These are phyloP conservation scores for Phytopythium helicoides DNA, from an alignment of 352 stramenopile species.

Conservation along the genomic window DNA sequence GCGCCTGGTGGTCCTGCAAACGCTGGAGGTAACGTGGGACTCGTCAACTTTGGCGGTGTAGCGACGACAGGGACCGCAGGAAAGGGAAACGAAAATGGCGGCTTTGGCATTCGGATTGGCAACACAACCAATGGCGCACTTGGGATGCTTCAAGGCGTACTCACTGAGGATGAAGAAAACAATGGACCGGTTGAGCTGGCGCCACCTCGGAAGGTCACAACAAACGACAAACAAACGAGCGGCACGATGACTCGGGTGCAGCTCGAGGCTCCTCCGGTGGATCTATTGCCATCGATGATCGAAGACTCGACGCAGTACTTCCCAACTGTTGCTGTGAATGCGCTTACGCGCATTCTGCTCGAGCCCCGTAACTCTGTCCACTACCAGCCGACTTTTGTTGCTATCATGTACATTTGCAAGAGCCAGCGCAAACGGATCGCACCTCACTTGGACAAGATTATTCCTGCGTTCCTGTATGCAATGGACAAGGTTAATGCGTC, in stretches of 20 bases:
- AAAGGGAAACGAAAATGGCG: not conserved
- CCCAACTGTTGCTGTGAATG: conserved; percentile 95
- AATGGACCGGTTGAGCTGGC: conserved; percentile 49
- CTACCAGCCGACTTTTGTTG: conserved; percentile 97
- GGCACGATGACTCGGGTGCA: conserved; percentile 60
- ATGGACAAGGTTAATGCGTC: conserved; percentile 88
- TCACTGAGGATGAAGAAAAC: conserved; percentile 47
- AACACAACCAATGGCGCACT: conserved; percentile 20
- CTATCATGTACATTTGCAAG: conserved; percentile 99
- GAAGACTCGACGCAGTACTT: conserved; percentile 94
- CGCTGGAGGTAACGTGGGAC: conserved; percentile 13
- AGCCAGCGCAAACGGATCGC: conserved; percentile 93
- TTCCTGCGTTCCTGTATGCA: conserved; percentile 96
- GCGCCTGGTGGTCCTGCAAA: conserved; percentile 11
- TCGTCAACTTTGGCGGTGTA: conserved; percentile 16
- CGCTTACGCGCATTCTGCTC: conserved; percentile 97
- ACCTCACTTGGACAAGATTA: conserved; percentile 95
- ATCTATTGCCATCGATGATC: conserved; percentile 83
- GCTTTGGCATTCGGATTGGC: conserved; percentile 37
- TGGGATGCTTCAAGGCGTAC: conserved; percentile 27
- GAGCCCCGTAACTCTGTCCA: conserved; percentile 95
- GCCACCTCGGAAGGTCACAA: conserved; percentile 47
- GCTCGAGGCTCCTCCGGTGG: conserved; percentile 63
- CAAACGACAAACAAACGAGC: conserved; percentile 76
- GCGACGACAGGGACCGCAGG: not conserved